Evolutionary conservation across 768 basidiomycete genomes (phyloP).

Genomic region (Lenzites betulinus): DNA sequence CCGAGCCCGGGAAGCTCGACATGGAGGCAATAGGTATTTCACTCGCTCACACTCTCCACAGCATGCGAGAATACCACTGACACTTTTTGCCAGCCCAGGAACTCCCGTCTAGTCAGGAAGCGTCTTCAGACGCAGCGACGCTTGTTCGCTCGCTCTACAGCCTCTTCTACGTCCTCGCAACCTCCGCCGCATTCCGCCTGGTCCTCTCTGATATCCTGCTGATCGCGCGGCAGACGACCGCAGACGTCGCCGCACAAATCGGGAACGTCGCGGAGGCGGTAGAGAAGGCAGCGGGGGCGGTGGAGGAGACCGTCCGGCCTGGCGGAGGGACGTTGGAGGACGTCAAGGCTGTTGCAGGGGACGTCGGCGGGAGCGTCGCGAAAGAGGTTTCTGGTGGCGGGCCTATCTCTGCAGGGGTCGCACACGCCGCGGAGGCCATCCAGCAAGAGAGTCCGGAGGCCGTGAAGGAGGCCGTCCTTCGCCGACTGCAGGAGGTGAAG

Average conservation of each 20-base stretch:
- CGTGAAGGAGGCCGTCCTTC: constrained; percentile 21
- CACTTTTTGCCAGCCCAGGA: constrained; percentile 11
- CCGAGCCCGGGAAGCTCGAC: not conserved
- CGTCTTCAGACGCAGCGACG: constrained; percentile 13
- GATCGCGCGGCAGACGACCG: constrained; percentile 25
- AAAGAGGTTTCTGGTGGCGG: not conserved
- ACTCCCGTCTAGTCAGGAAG: constrained; percentile 20
- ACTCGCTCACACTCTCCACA: not conserved
- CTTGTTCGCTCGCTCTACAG: constrained; percentile 16
- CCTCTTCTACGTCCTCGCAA: constrained; percentile 21
- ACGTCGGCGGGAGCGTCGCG: not conserved
- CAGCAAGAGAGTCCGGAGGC: constrained; percentile 14
- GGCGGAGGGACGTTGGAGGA: not conserved
- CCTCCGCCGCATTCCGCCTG: constrained; percentile 28
- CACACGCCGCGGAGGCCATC: not conserved
- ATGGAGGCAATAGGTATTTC: constrained; percentile 2
- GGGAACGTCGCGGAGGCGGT: constrained; percentile 17
- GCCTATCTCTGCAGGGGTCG: not conserved
- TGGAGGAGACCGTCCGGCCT: constrained; percentile 20
- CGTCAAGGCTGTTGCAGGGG: not conserved
- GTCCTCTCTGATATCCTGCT: constrained; percentile 27
- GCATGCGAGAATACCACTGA: not conserved
- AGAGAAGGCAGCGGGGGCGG: constrained; percentile 18
- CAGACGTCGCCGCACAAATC: constrained; percentile 23
- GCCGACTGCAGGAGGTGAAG: constrained; percentile 24